Evolutionary conservation across 2,329 filamentous ascomycete genomes (phyloP).

Genomic region (Talaromyces sp.): DNA sequence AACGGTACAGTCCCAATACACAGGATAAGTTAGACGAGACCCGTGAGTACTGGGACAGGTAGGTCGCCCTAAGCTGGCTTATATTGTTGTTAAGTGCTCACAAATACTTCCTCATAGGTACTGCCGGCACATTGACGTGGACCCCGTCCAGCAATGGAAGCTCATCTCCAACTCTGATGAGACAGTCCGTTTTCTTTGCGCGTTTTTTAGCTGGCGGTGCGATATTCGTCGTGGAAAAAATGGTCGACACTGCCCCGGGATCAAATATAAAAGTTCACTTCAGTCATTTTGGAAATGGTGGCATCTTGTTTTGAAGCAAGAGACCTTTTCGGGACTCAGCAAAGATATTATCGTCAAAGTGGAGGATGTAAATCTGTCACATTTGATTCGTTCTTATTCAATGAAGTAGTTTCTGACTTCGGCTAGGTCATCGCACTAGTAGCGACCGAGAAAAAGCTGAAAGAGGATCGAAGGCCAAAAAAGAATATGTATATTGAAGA

Average conservation of each 20-base stretch:
- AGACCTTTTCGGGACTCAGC: conserved; percentile 1
- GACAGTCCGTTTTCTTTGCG: conserved; percentile 28
- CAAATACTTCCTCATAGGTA: conserved; percentile 22
- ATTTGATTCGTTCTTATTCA: not conserved
- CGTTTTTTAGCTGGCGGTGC: conserved; percentile 20
- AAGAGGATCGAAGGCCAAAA: conserved; percentile 23
- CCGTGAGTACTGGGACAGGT: conserved; percentile 26
- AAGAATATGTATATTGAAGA: conserved; percentile 33
- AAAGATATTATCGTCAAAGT: conserved; percentile 10
- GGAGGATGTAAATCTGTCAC: not conserved
- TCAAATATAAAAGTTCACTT: not conserved
- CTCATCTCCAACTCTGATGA: conserved; percentile 28
- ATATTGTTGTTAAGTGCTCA: not conserved
- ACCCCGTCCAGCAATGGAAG: conserved; percentile 21
- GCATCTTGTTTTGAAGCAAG: conserved; percentile 21
- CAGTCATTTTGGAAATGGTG: conserved; percentile 12
- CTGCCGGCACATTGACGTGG: conserved; percentile 21
- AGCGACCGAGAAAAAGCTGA: conserved; percentile 26
- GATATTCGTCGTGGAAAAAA: conserved; percentile 12
- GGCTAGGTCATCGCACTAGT: conserved; percentile 28
- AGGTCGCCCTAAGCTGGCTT: conserved; percentile 11
- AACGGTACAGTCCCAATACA: conserved; percentile 27
- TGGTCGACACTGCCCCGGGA: not conserved
- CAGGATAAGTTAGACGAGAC: conserved; percentile 29
- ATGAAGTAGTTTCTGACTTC: conserved; percentile 18